A percentile compares a stretch with the other conserved stretches of the same genome.
Conservation (phyloP, 2,329 filamentous ascomycete species). For the Pseudocercospora vitis region DNA sequence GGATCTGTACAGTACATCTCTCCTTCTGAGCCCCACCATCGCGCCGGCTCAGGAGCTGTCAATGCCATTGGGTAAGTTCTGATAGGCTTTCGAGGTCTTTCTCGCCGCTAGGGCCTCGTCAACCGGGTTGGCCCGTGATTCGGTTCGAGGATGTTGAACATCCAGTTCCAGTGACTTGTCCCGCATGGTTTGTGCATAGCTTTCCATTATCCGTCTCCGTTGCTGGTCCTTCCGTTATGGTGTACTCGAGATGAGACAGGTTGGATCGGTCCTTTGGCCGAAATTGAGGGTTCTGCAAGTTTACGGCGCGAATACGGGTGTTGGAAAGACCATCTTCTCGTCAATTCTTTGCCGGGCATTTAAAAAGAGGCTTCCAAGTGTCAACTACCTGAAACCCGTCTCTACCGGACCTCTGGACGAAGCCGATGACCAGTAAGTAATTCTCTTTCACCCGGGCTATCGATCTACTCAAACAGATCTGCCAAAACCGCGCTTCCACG, state of each 20-base stretch:
- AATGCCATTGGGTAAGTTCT: background rate
- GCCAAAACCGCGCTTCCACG: background rate
- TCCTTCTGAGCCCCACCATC: background rate
- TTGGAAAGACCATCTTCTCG: conserved; percentile 80
- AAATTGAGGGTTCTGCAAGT: conserved; percentile 70
- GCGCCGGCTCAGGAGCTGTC: background rate
- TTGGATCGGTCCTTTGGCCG: conserved; percentile 65
- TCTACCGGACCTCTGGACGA: conserved; percentile 71
- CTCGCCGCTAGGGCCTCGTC: background rate
- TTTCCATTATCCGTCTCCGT: background rate
- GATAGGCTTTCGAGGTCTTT: background rate
- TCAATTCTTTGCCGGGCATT: conserved; percentile 69
- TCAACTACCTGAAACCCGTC: conserved; percentile 75
- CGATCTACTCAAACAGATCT: background rate
- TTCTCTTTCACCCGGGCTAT: too few relatives aligned
- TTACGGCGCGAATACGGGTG: conserved; percentile 80
- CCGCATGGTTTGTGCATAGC: background rate
- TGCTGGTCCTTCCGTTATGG: conserved; percentile 5
- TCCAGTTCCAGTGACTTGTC: too few relatives aligned
- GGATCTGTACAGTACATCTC: too few relatives aligned
- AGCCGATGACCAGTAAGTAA: conserved; percentile 66
- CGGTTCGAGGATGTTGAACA: background rate
- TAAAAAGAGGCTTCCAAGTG: conserved; percentile 50
- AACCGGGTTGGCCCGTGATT: background rate
- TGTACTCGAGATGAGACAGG: conserved; percentile 45